A percentile compares a stretch with the other conserved stretches of the same genome.
Conservation (phyloP, 106 monocot species). For the Chionographis japonica region DNA sequence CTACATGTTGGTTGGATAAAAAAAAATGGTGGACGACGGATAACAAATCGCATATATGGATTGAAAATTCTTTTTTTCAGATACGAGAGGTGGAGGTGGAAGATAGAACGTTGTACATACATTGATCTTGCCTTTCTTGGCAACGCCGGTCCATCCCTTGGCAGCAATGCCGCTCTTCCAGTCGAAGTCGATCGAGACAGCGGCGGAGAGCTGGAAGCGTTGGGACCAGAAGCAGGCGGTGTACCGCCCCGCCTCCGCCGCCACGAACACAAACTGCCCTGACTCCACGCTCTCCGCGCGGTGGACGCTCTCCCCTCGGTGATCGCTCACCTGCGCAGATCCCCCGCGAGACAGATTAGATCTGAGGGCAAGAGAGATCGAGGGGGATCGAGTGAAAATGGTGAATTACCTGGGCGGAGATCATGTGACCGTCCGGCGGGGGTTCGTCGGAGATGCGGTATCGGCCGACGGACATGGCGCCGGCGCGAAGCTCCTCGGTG, state of each 20-base stretch:
- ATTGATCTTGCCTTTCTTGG: slow-evolving; percentile 20
- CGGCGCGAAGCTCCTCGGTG: slow-evolving; percentile 24
- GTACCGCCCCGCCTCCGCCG: slow-evolving; percentile 15
- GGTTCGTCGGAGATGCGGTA: slow-evolving; percentile 18
- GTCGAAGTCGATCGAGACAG: slow-evolving; percentile 28
- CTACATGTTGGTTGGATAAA: too few relatives aligned
- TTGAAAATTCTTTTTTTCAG: too few relatives aligned
- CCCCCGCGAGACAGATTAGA: background rate
- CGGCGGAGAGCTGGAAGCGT: slow-evolving; percentile 14
- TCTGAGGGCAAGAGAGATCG: background rate
- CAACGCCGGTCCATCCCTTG: slow-evolving; percentile 6
- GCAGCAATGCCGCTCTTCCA: slow-evolving; percentile 22
- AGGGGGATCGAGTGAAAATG: background rate
- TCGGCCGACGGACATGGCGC: slow-evolving; percentile 22
- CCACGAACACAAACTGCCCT: slow-evolving; percentile 28
- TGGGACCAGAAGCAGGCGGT: slow-evolving; percentile 41
- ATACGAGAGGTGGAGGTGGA: too few relatives aligned
- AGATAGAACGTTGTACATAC: slow-evolving; percentile 2
- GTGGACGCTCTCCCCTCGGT: slow-evolving; percentile 22
- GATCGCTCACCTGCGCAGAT: slow-evolving; percentile 19
- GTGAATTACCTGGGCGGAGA: slow-evolving; percentile 20
- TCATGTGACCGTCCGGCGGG: background rate
- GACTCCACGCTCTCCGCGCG: slow-evolving; percentile 22
- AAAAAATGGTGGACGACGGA: too few relatives aligned
- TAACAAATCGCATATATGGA: too few relatives aligned